Percentiles rank a stretch among this genome's conserved stretches.
Evolutionary conservation across 495 filamentous ascomycete genomes (phyloP).

Genomic region (Hypoxylon lenormandii): DNA sequence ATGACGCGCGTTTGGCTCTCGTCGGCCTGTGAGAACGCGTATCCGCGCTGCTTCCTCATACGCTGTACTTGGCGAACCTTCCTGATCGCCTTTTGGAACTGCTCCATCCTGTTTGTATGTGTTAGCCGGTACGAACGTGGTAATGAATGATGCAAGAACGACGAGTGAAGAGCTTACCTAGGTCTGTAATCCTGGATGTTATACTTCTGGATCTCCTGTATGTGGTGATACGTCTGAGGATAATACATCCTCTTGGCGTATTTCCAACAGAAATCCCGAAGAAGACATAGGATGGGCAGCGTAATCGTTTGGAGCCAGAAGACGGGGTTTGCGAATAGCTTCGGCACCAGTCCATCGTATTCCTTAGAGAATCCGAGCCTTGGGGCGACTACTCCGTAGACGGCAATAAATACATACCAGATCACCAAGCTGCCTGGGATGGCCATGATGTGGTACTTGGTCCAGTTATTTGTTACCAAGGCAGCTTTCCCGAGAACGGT

Average conservation of each 20-base stretch:
- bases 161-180: conserved; percentile 64
- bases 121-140: conserved; percentile 29
- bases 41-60: conserved; percentile 99
- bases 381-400: conserved; percentile 90
- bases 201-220: conserved; percentile 99
- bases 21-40: conserved; percentile 97
- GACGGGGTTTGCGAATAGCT: conserved; percentile 80
- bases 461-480: conserved; percentile 96
- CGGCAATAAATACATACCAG: conserved; percentile 89
- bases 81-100: conserved; percentile 99
- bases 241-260: conserved; percentile 95
- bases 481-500: conserved; percentile 96
- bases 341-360: conserved; percentile 83
- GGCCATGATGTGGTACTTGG: conserved; percentile 94
- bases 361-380: conserved; percentile 84
- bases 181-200: conserved; percentile 99
- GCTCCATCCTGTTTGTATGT: conserved; percentile 81
- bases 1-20: conserved; percentile 92
- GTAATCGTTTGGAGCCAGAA: conserved; percentile 91
- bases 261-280: conserved; percentile 86
- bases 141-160: no score
- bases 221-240: conserved; percentile 95
- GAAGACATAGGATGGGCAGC: conserved; percentile 84
- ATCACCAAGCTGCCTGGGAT: conserved; percentile 93
- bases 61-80: conserved; percentile 98